Evolutionary conservation across 2,329 filamentous ascomycete species (phyloP), one percentile per base, ranked within the genome.

Genomic region (Rhynchosporium secalis): DNA sequence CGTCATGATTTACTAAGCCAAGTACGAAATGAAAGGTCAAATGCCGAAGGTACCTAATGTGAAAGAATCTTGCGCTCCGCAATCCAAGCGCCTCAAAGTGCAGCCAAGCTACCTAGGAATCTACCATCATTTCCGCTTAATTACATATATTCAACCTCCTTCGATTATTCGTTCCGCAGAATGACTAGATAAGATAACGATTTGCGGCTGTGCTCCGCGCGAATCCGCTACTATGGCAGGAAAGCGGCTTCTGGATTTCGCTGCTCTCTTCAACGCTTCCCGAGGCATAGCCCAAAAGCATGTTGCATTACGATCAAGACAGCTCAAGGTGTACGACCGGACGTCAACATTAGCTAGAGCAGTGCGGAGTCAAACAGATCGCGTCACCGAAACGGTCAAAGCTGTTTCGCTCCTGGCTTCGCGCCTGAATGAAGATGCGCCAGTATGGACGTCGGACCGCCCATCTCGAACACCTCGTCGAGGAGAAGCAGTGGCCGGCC

Each of bases 181-280:
- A 72, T 72, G 70, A 51, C 41, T 45, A n/a, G 41, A 31, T 59
- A 58, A 20, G 40, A 59, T 70, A 61, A 65, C 55, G 9, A 8
- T 4, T 47, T 28, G 46, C 60, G 40, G 28, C 15, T 20, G 31
- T 38, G 31, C 28, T 46, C 20, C 33, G 51, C 38, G 49, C 15
- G 13, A 48, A 9, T 26, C 26, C 28, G 31, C 33, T 63, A 56
- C 51, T n/a, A 84, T 84, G 82, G 78, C 81, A 60, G 81, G 81
- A 62, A 81, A 84, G 83, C 77, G 87, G 84, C 77, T 85, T 81
- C 72, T 92, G 73, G 90, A 93, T 78, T 79, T 89, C 70, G 85
- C 87, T 68, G 84, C 87, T 64, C 80, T 93, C 67, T 80, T 89
- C 75, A 86, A 83, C 78, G 89, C 86, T 73, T 88, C 89, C 56